Evolutionary conservation across 2,329 filamentous ascomycete species (phyloP), one percentile per base, ranked within the genome.

Genomic region (Penicillium sp.): DNA sequence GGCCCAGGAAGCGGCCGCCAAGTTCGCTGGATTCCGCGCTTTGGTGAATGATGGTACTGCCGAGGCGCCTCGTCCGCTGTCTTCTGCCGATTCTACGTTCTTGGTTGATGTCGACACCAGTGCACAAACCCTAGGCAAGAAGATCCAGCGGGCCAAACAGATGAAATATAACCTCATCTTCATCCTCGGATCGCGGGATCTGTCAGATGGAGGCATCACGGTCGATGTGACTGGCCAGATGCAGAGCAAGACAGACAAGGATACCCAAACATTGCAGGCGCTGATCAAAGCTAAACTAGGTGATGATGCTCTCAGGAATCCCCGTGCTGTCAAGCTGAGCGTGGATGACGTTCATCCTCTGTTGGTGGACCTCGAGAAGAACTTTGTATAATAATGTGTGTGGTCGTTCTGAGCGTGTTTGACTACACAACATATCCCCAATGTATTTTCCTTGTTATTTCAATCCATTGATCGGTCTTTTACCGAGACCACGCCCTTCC

Each of bases 151-250:
- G 63, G 89, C 89, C n/a, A 84, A 80, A 56, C 65, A 71, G 40
- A 86, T 83, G 68, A 84, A 84, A 34, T 93, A 91, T 65, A 83
- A 86, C 45, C 75, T 88, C 47, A 82, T 93, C 44, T 77, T 89
- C 28, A 82, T 90, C 1, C 75, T 93, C 10, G 90, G 90, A 1
- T 75, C 81, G 27, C 77, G 77, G 48, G 83, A 91, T 58, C 69
- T 87, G 2, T 70, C 75, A n/a, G 75, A 74, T 12, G 75, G 76
- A 33, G 78, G 75, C n/a, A 74, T 90, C 28, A 69, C 67, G 22
- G 50, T 74, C 16, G 71, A 75, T 51, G 50, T 75, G 14, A 67
- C 65, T 5, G 70, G 68, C 1, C 73, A 74, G 55, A 58, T 72
- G 39, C 68, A 73, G 50, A 72, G 73, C 57, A 72, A 71, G 46